These are phyloP conservation scores for Chaetomium strumarium DNA, from an alignment of 2,329 filamentous ascomycete genomes.

Conservation along the genomic window DNA sequence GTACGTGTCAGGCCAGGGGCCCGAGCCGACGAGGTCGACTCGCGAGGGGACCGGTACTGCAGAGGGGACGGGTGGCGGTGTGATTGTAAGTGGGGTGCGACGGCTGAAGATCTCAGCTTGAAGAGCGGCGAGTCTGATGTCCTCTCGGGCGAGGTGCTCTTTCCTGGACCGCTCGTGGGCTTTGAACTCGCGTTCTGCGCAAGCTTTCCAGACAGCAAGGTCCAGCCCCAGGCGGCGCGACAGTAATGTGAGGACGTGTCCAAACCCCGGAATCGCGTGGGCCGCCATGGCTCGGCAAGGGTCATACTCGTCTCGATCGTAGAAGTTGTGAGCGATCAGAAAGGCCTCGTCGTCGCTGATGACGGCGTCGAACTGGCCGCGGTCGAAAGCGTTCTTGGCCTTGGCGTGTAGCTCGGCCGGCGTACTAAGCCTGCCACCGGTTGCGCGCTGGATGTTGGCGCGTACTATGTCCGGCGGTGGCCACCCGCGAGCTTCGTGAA, in stretches of 20 bases:
- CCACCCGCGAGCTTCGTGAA: background rate
- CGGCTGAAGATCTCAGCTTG: background rate
- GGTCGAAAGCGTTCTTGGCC: background rate
- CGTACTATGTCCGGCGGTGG: constrained; percentile 3
- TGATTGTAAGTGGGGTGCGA: too few relatives aligned
- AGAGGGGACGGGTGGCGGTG: too few relatives aligned
- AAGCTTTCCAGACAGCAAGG: background rate
- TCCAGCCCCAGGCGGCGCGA: constrained; percentile 2
- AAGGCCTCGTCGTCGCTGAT: background rate
- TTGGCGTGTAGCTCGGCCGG: background rate
- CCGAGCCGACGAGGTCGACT: background rate
- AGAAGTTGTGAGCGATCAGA: background rate
- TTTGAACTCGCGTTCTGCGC: background rate
- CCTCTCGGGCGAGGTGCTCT: background rate
- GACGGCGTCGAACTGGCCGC: background rate
- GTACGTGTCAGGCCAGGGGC: background rate
- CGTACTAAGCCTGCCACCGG: background rate
- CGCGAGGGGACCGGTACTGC: background rate
- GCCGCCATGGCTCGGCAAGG: background rate
- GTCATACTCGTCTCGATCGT: background rate
- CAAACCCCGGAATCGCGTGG: background rate
- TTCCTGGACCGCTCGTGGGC: background rate
- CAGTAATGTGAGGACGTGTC: background rate
- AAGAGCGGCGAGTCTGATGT: background rate
- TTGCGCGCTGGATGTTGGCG: constrained; percentile 4